Evolutionary conservation across 768 basidiomycete species (phyloP).

Genomic region (Rhodocollybia butyracea): DNA sequence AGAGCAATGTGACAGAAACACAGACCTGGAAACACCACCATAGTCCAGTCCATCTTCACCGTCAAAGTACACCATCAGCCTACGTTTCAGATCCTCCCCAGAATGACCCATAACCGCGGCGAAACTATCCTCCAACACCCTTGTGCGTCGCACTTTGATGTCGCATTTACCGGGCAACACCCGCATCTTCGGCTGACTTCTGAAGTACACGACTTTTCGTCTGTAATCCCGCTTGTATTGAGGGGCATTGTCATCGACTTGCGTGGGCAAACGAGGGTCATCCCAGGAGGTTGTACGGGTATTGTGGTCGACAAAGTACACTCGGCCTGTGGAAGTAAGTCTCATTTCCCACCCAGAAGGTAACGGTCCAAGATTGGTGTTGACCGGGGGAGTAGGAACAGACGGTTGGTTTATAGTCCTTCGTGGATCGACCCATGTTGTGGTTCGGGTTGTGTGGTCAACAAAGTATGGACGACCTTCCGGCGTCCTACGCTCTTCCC

Average conservation of each 20-base stretch:
- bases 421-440: constrained; percentile 90
- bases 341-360: constrained; percentile 97
- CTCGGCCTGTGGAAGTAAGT: constrained; percentile 75
- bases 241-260: constrained; percentile 85
- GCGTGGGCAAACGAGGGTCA: constrained; percentile 82
- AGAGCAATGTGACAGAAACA: background rate
- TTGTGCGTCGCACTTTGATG: constrained; percentile 74
- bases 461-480: constrained; percentile 73
- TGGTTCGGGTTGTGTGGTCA: constrained; percentile 81
- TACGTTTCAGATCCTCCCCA: constrained; percentile 66
- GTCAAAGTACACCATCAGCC: constrained; percentile 73
- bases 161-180: constrained; percentile 79
- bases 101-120: constrained; percentile 78
- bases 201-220: constrained; percentile 89
- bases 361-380: constrained; percentile 70
- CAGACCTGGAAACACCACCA: constrained; percentile 70
- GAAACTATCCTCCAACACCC: constrained; percentile 86
- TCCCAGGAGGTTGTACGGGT: constrained; percentile 91
- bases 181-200: constrained; percentile 84
- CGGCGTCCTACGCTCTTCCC: constrained; percentile 90
- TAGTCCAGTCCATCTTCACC: constrained; percentile 81
- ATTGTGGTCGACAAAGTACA: constrained; percentile 94
- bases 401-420: constrained; percentile 46
- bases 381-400: constrained; percentile 42
- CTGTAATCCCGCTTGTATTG: constrained; percentile 95